These are phyloP conservation scores for Arthrobotrys sphaeroides DNA, from an alignment of 2,329 filamentous ascomycete genomes.

Conservation along the genomic window DNA sequence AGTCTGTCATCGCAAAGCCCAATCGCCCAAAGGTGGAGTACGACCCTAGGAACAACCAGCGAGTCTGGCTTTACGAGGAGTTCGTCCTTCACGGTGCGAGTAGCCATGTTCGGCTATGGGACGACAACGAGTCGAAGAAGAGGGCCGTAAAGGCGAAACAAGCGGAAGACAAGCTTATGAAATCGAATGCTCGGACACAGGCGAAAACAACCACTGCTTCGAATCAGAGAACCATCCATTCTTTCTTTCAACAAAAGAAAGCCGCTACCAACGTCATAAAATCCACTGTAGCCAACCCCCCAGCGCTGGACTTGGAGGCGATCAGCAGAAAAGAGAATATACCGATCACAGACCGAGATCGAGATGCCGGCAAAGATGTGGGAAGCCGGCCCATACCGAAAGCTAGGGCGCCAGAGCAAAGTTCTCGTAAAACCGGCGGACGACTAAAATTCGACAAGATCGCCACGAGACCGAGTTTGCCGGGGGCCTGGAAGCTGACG, in stretches of 20 bases:
- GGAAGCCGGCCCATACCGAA: background rate
- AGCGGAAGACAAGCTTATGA: constrained; percentile 23
- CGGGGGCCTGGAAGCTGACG: constrained; percentile 33
- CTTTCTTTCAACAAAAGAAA: constrained; percentile 33
- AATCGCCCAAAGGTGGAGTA: constrained; percentile 21
- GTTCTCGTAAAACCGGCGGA: background rate
- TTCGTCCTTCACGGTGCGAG: constrained; percentile 23
- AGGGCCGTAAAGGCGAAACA: constrained; percentile 11
- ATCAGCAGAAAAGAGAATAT: constrained; percentile 14
- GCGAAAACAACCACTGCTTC: background rate
- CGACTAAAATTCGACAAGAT: constrained; percentile 9
- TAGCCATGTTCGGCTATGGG: constrained; percentile 19
- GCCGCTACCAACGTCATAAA: background rate
- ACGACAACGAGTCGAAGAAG: constrained; percentile 35
- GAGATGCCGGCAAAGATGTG: background rate
- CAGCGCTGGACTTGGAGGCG: background rate
- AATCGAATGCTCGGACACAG: constrained; percentile 6
- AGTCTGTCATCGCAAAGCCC: background rate
- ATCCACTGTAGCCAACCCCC: background rate
- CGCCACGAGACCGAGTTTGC: constrained; percentile 28
- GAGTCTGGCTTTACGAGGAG: constrained; percentile 39
- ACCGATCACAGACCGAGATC: background rate
- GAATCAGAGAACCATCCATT: constrained; percentile 23
- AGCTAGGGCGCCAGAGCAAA: background rate
- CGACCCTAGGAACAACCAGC: constrained; percentile 22